phyloP scores from a whole-genome alignment of 129 eudicot species.

The Pulicaria dysenterica region DNA sequence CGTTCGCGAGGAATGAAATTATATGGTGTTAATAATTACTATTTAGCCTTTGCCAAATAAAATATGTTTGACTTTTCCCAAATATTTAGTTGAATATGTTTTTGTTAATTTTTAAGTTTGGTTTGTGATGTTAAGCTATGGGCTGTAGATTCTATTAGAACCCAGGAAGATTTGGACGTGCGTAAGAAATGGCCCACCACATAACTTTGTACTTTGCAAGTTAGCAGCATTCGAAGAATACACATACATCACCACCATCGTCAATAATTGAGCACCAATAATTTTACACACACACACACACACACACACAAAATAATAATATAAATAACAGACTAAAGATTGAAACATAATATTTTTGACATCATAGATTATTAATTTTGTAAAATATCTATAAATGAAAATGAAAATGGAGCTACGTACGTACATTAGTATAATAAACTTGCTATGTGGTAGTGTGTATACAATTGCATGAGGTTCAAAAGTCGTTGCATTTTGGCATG shows the following conservation, averaged over 20 bases:
- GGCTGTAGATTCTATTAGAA: constrained; percentile 33
- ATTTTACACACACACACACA: not conserved
- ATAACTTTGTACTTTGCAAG: constrained; percentile 27
- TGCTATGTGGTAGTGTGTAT: no score
- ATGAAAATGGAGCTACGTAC: no score
- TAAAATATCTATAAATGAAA: not conserved
- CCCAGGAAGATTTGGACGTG: constrained; percentile 33
- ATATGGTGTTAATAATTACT: no score
- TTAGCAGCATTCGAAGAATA: constrained; percentile 24
- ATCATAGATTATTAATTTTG: not conserved
- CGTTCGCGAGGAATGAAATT: no score
- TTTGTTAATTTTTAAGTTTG: not conserved
- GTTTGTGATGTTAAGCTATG: constrained; percentile 26
- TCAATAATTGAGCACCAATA: constrained; percentile 25
- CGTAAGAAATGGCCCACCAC: constrained; percentile 30
- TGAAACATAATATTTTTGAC: not conserved
- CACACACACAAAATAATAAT: not conserved
- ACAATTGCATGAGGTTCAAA: no score
- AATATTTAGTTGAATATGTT: no score
- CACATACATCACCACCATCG: constrained; percentile 2
- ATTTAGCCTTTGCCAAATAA: no score
- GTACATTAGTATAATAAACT: no score
- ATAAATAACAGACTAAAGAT: not conserved
- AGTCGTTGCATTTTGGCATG: no score
- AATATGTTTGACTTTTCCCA: no score